Percentiles rank a stretch among this genome's conserved stretches.
Conservation (phyloP, 2,329 filamentous ascomycete genomes). For the Colletotrichum nymphaeae region DNA sequence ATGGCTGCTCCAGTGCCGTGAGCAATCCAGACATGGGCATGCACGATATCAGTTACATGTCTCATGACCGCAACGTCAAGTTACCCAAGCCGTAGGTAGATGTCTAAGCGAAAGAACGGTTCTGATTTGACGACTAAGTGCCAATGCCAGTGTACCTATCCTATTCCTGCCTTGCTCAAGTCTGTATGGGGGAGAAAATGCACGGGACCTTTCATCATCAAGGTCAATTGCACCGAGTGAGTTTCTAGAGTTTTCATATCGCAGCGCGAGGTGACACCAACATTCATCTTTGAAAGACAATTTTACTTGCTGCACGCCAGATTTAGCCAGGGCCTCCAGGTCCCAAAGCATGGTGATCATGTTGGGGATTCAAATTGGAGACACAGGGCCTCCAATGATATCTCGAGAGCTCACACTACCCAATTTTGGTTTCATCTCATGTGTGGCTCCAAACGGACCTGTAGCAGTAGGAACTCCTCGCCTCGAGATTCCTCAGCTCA, state of each 20-base stretch:
- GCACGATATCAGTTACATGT: not conserved
- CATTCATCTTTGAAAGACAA: not conserved
- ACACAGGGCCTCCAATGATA: not conserved
- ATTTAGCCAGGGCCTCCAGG: not conserved
- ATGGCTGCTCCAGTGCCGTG: not conserved
- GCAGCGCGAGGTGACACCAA: not conserved
- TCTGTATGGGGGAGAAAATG: not conserved
- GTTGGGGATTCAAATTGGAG: not conserved
- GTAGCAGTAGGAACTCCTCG: not conserved
- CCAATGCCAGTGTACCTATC: not conserved
- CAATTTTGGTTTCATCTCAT: conserved; percentile 25
- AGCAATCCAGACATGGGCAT: conserved; percentile 3
- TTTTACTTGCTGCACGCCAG: not conserved
- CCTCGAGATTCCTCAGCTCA: not conserved
- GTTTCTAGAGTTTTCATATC: not conserved
- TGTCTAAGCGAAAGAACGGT: not conserved
- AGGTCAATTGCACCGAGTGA: not conserved
- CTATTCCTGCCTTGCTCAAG: not conserved
- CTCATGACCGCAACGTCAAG: not conserved
- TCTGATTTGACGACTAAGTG: not conserved
- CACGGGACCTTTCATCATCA: not conserved
- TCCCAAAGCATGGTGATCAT: not conserved
- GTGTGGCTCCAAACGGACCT: not conserved
- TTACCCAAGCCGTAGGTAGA: not conserved
- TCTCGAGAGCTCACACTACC: not conserved